Evolutionary conservation across 2,329 filamentous ascomycete species (phyloP), one percentile per base, ranked within the genome.

Genomic region (Xylariales sp.): DNA sequence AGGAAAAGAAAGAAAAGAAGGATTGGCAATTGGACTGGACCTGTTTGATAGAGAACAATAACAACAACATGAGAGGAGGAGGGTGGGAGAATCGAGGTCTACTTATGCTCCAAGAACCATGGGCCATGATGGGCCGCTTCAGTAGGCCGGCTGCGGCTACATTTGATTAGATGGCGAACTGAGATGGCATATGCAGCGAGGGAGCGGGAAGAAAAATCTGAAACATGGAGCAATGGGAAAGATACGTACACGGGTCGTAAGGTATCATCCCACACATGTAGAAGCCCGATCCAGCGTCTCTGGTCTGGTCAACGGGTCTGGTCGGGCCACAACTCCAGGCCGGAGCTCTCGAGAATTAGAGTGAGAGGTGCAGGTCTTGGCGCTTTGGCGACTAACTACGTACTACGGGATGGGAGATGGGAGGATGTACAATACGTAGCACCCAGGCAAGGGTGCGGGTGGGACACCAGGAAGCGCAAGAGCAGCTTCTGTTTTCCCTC

Each of bases 41-140:
- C 46, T 48, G 53, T 34, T 54, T 52, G 54, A 50, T 51, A 50
- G 55, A 33, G 41, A 29, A 47, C 45, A 55, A 50, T 42, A 37
- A 38, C 43, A 48, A 45, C 41, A 33, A 46, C 46, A 48, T 44
- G 20, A 48, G 43, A 48, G 34, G 20, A 34, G 37, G 40, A 37
- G 32, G 19, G 41, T 48, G 41, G 49, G 46, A 49, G 51, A 53
- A 52, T 50, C 48, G 28, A 33, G 44, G 50, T 43, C 55, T 48
- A 57, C 55, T 57, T 59, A 59, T 59, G 48, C 55, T 57, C 50
- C 46, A 42, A 44, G 42, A 43, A 45, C 40, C 41, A 47, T 44
- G 42, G 47, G 35, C 40, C 41, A 51, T 45, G 51, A 52, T 48
- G 41, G 43, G 42, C 47, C 49, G 41, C 50, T 33, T 41, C 46